Evolutionary conservation across 1,284 basidiomycete species (phyloP).

Genomic region (Earliella scabrosa): DNA sequence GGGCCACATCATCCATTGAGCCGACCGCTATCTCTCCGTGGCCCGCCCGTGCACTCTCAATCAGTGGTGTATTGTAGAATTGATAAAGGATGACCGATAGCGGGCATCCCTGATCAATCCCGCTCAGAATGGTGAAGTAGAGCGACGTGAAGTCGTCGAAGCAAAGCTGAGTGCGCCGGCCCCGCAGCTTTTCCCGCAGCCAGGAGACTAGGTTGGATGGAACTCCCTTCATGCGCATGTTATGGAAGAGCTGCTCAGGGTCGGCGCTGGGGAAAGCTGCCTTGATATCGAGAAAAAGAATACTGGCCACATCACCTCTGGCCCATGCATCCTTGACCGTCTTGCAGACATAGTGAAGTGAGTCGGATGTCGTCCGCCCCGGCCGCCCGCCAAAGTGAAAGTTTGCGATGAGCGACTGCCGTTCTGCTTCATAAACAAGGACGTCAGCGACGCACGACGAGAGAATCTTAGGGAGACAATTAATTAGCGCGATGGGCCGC

Average conservation of each 20-base stretch:
- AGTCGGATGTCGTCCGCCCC: constrained; percentile 41
- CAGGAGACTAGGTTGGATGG: constrained; percentile 31
- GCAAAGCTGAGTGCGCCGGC: constrained; percentile 27
- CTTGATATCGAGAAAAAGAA: constrained; percentile 44
- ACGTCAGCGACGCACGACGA: constrained; percentile 32
- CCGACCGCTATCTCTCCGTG: constrained; percentile 25
- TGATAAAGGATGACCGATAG: constrained; percentile 37
- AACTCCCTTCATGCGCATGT: constrained; percentile 35
- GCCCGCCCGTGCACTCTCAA: constrained; percentile 16
- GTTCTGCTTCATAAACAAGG: constrained; percentile 27
- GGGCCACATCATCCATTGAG: constrained; percentile 37
- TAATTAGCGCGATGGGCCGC: constrained; percentile 44
- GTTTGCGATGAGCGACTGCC: constrained; percentile 27
- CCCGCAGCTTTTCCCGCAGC: constrained; percentile 27
- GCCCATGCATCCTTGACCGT: constrained; percentile 41
- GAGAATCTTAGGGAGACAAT: constrained; percentile 40
- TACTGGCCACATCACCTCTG: constrained; percentile 31
- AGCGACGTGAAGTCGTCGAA: constrained; percentile 38
- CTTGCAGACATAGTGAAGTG: constrained; percentile 37
- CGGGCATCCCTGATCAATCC: too few species aligned
- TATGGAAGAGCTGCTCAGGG: constrained; percentile 34
- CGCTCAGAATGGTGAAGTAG: constrained; percentile 29
- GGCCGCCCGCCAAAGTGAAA: constrained; percentile 41
- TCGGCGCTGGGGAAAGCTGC: constrained; percentile 42
- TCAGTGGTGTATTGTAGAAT: constrained; percentile 39